A percentile compares a stretch with the other conserved stretches of the same genome.
These are phyloP conservation scores for Onygena corvina DNA, from an alignment of 2,329 filamentous ascomycete genomes.

Conservation along the genomic window DNA sequence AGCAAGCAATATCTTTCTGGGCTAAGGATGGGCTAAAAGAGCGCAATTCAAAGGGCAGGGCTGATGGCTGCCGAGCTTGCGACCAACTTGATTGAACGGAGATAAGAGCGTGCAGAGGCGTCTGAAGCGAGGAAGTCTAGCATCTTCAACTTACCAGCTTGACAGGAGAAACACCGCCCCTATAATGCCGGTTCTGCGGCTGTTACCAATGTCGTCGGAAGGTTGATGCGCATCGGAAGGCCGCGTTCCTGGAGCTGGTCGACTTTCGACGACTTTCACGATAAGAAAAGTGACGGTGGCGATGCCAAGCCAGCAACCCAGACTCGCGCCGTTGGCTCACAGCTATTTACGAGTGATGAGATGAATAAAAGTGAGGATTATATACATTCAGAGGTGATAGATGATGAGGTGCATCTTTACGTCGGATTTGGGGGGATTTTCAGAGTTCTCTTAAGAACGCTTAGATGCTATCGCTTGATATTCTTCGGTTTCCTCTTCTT, in stretches of 20 bases:
- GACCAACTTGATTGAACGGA: not conserved
- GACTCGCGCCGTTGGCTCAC: not conserved
- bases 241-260: not conserved
- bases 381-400: too few relatives aligned
- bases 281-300: slow-evolving; percentile 3
- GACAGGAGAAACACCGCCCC: not conserved
- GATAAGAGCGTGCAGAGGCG: too few relatives aligned
- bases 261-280: not conserved
- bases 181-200: not conserved
- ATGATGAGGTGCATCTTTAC: not conserved
- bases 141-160: not conserved
- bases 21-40: not conserved
- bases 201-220: not conserved
- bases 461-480: slow-evolving; percentile 27
- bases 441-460: too few relatives aligned
- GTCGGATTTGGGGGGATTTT: too few relatives aligned
- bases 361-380: too few relatives aligned
- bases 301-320: slow-evolving; percentile 1
- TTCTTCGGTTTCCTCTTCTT: slow-evolving; percentile 40
- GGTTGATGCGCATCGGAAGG: not conserved
- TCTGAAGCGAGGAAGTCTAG: not conserved
- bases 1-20: not conserved
- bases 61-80: not conserved
- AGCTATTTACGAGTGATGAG: too few relatives aligned
- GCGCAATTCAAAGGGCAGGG: not conserved